Evolutionary conservation across 805 yeast species (phyloP), one percentile per base, ranked within the genome.

Genomic region (Myxozyma monticola): DNA sequence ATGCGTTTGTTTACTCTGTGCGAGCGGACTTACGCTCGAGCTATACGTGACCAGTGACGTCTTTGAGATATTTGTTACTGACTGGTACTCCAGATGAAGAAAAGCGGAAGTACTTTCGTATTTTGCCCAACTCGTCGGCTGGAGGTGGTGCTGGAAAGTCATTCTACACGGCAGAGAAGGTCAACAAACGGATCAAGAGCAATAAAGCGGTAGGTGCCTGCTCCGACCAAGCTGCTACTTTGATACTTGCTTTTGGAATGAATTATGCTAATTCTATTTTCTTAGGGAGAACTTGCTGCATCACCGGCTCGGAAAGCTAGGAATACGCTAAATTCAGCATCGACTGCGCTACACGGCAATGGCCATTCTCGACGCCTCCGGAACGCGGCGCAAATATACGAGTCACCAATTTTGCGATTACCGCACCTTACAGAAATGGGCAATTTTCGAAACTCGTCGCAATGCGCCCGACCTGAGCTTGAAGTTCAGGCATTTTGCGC

Each of bases 51-150:
- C 17, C 14, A 10, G 29, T 12, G 29, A 4, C 17, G 15, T n/a
- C 28, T 34, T 31, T 25, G 50, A 28, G 15, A 8, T 9, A 7
- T 14, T 37, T 6, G 39, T 10, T 21, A 3, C 12, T 15, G 15
- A 3, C 39, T 10, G 7, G 15, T 10, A 2, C 24, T 17, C 2
- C 8, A 51, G 57, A 52, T 26, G 46, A 43, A 41, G 64, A 55
- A 17, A 51, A 63, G 26, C 47, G 58, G 41, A 49, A 61, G 37
- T 63, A 63, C 45, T 63, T 63, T 45, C 51, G 55, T 40, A 54
- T 63, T 6, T 28, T 56, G 20, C 45, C 59, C 17, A 55, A 38
- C 28, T 61, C 65, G 1, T 49, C 64, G 1, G 51, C 51, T 3
- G 48, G 58, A n/a, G 57, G 62, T 4, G 49, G 60, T 14, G 29